Evolutionary conservation across 306 rosid genomes (phyloP), one percentile per base, ranked within the genome.

Genomic region (Lathyrus sativus): DNA sequence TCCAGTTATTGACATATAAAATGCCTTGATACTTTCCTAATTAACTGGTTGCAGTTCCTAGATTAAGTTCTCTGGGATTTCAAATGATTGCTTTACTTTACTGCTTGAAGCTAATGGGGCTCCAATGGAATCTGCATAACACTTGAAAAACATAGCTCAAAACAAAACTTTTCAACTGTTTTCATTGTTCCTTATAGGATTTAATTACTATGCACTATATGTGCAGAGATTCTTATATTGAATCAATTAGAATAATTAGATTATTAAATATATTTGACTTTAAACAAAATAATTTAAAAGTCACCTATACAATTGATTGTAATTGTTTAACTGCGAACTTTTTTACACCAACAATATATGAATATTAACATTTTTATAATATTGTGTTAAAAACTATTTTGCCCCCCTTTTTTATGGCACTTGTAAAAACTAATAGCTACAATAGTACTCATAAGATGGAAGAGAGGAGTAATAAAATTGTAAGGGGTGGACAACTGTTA

Each of bases 61-160:
- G 49, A 64, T 71, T 44, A 24, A 54, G 44, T 62, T 19, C 67
- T 6, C 28, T 46, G 14, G 14, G 29, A 12, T 31, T 71, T 43
- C 44, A 62, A 70, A 7, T 60, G 61, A 41, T 53, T 76, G 39
- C 60, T 42, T 59, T 66, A 35, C 9, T 75, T 46, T 61, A 4
- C 50, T 37, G 58, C 56, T 4, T 26, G 24, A 41, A 50, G 35
- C 35, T 61, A 51, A 61, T 49, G 63, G 62, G 33, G n/a, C 54
- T 62, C 43, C 28, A 50, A 48, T 3, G n/a, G 38, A 72, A 60
- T 72, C 12, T 72, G 62, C 67, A 13, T 65, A 24, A 42, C 33
- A 11, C 14, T 28, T 29, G 33, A 51, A 49, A 11, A 48, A 53
- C 14, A 53, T 33, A 5, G 6, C 35, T 53, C 59, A 53, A 24